phyloP scores from a whole-genome alignment of 306 rosid species.

The Neltuma alba region DNA sequence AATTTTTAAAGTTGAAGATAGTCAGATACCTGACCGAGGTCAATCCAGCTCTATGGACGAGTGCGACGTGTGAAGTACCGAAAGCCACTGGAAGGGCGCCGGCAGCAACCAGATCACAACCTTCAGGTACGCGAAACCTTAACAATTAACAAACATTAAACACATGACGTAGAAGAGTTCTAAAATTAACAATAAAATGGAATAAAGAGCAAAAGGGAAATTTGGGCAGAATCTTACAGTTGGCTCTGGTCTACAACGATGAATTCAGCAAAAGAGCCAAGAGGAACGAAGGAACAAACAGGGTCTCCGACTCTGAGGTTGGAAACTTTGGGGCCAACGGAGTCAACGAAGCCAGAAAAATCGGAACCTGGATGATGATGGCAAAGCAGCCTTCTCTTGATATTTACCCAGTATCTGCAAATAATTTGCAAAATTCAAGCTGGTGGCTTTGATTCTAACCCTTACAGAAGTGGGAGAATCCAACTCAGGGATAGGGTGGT shows the following conservation, averaged over 20 bases:
- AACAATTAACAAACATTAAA: conserved; percentile 29
- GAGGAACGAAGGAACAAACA: conserved; percentile 69
- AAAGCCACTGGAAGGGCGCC: conserved; percentile 89
- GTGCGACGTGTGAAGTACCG: conserved; percentile 94
- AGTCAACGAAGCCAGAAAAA: conserved; percentile 79
- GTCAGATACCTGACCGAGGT: conserved; percentile 70
- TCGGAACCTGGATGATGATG: conserved; percentile 89
- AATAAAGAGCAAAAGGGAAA: neutral
- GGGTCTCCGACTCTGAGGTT: conserved; percentile 67
- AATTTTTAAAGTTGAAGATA: neutral
- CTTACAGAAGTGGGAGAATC: conserved; percentile 69
- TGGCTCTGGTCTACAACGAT: conserved; percentile 64
- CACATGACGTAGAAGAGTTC: neutral
- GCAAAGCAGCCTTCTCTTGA: conserved; percentile 75
- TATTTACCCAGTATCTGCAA: conserved; percentile 76
- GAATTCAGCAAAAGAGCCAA: conserved; percentile 81
- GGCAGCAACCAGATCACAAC: conserved; percentile 86
- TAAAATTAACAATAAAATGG: neutral
- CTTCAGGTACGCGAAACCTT: conserved; percentile 84
- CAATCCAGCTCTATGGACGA: conserved; percentile 79
- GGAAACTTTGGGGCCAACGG: conserved; percentile 72
- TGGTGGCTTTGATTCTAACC: conserved; percentile 81
- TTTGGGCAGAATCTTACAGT: conserved; percentile 52
- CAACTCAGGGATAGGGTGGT: conserved; percentile 66
- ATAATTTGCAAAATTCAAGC: conserved; percentile 94